Percentiles rank a stretch among this genome's conserved stretches.
These are phyloP conservation scores for Cinchona pubescens DNA, from an alignment of 257 asterid species.

Conservation along the genomic window DNA sequence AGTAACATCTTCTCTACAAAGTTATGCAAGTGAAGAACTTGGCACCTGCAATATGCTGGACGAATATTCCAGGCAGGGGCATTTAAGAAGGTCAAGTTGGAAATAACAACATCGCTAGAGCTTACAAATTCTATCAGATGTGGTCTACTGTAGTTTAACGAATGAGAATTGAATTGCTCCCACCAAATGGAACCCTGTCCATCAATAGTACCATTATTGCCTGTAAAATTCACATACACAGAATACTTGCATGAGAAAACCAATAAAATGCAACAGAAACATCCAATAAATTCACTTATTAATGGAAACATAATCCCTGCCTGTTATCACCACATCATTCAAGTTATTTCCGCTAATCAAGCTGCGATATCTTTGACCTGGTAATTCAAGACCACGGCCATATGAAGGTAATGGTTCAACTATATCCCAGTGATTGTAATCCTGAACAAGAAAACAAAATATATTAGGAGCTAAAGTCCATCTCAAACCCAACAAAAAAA, in stretches of 20 bases:
- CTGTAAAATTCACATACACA: conserved; percentile 29
- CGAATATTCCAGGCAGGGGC: conserved; percentile 91
- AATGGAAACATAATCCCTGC: conserved; percentile 17
- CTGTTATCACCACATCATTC: conserved; percentile 49
- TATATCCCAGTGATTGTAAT: conserved; percentile 36
- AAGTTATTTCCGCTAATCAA: conserved; percentile 39
- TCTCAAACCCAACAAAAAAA: neutral
- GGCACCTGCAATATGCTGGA: conserved; percentile 91
- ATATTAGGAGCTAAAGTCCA: neutral
- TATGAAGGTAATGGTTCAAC: conserved; percentile 47
- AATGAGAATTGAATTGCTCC: conserved; percentile 51
- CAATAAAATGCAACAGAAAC: neutral
- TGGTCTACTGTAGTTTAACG: conserved; percentile 86
- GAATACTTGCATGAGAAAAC: neutral
- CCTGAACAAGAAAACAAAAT: conserved; percentile 23
- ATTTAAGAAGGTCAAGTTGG: conserved; percentile 84
- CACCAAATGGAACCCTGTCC: conserved; percentile 98
- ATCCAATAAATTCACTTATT: neutral
- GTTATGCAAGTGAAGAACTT: neutral
- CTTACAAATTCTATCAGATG: conserved; percentile 70
- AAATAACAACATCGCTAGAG: conserved; percentile 66
- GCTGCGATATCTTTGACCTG: conserved; percentile 44
- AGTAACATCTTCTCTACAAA: neutral
- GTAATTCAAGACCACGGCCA: conserved; percentile 44
- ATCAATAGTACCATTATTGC: conserved; percentile 90